Conservation (phyloP, 805 yeast genomes). For the Kazachstania psychrophila region DNA sequence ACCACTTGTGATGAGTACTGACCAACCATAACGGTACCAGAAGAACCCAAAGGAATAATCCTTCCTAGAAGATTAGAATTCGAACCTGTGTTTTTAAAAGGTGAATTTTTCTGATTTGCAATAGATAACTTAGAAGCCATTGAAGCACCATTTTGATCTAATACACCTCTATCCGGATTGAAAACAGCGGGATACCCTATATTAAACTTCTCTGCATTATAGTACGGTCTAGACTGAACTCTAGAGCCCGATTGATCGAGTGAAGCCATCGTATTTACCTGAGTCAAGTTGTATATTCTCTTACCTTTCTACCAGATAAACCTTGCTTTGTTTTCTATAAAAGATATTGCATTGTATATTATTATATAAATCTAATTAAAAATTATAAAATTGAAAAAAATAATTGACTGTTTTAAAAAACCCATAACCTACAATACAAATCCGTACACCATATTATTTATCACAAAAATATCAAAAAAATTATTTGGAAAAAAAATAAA, state of each 20-base stretch:
- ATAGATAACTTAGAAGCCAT: constrained; percentile 33
- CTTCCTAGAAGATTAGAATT: neutral
- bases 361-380: no score
- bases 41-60: neutral
- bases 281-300: no score
- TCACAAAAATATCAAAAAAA: no score
- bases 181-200: constrained; percentile 54
- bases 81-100: neutral
- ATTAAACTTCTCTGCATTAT: constrained; percentile 57
- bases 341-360: no score
- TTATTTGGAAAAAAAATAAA: no score
- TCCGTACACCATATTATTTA: no score
- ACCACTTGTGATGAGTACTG: neutral
- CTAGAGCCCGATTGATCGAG: constrained; percentile 4
- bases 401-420: no score
- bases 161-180: constrained; percentile 53
- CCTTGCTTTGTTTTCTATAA: no score
- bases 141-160: constrained; percentile 37
- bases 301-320: no score
- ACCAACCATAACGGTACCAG: neutral
- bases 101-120: constrained; percentile 5
- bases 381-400: no score
- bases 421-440: no score
- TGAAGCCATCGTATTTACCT: constrained; percentile 1
- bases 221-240: constrained; percentile 50